Base-by-base conservation (phyloP, 352 stramenopile species). In the Phytopythium sindhum region DNA sequence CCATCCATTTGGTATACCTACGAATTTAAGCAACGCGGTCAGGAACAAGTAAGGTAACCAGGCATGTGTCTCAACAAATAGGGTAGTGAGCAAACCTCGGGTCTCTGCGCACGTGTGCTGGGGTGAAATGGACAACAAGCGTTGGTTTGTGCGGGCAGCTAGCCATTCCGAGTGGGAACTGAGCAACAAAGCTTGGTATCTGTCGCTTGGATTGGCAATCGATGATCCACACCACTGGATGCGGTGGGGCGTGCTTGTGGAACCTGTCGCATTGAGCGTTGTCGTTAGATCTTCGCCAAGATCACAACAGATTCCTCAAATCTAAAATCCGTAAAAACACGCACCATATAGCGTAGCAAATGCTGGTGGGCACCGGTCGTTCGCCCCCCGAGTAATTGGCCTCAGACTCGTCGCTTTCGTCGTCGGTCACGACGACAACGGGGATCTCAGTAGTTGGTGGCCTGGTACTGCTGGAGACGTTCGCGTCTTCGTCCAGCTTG, bases 121-220 rank as follows among this genome's bases (percentile, higher is more conserved):
- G 74, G 1, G 79, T 80, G 14, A 91, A 77, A 53, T 91, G 83
- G 17, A 87, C 74, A 14, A 90, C 65, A 2, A 91, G 65, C 6
- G 62, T 72, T 26, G 83, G 81, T 3, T 56, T 57, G 47, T 91
- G 83, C 26, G 37, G 11, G 29, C 55, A 61, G 5, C 7, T 39
- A 14, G 11, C 44, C 54, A 57, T 50, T 28, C 45, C n/a, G 7
- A 29, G 15, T 55, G 56, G 55, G 35, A 75, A 87, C 14, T 57
- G 62, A 4, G 8, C 28, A 14, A 57, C 39, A 21, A 88, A 70
- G 2, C 64, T 61, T 4, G 64, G 21, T n/a, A 90, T 57, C 52
- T 83, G 60, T 9, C 67, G 31, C 2, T 14, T 10, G 12, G 69
- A 60, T 26, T 58, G 68, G 42, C 75, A 86, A 52, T 91, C 82